Evolutionary conservation across 1,139 yeast genomes (phyloP).

Genomic region (Nakaseomyces bracarensis): DNA sequence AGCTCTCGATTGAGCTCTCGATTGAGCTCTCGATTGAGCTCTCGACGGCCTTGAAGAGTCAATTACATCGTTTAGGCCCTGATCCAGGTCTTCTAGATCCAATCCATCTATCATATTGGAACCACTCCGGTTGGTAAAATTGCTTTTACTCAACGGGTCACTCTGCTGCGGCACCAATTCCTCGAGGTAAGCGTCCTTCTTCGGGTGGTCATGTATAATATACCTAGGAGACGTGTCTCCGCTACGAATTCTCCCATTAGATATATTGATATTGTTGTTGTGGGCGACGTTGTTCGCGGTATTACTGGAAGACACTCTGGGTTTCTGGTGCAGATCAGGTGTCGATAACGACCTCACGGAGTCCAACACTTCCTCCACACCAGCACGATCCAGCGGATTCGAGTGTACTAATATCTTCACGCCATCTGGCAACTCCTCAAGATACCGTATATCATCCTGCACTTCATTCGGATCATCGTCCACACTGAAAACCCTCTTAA

Average conservation of each 20-base stretch:
- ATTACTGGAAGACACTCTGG: background rate
- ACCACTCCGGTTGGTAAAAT: background rate
- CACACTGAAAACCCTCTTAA: slow-evolving; percentile 48
- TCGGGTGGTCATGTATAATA: slow-evolving; percentile 18
- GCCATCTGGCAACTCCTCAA: slow-evolving; percentile 70
- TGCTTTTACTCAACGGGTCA: too few species aligned
- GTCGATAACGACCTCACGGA: background rate
- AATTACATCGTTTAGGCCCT: slow-evolving; percentile 30
- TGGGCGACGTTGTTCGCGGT: background rate
- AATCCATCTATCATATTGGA: slow-evolving; percentile 21
- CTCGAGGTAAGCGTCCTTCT: slow-evolving; percentile 13
- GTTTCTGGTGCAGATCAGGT: background rate
- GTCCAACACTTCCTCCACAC: slow-evolving; percentile 2
- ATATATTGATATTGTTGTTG: background rate
- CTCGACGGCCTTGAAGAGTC: slow-evolving; percentile 31
- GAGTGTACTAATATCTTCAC: slow-evolving; percentile 37
- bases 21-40: too few species aligned
- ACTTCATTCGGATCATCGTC: slow-evolving; percentile 68
- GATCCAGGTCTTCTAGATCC: slow-evolving; percentile 29
- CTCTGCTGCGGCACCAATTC: background rate
- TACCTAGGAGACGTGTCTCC: background rate
- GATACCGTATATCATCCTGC: slow-evolving; percentile 51
- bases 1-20: too few species aligned
- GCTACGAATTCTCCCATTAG: background rate
- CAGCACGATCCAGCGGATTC: too few species aligned